Evolutionary conservation across 139 green algal genomes (phyloP).

Genomic region (Medakamo hakoo): DNA sequence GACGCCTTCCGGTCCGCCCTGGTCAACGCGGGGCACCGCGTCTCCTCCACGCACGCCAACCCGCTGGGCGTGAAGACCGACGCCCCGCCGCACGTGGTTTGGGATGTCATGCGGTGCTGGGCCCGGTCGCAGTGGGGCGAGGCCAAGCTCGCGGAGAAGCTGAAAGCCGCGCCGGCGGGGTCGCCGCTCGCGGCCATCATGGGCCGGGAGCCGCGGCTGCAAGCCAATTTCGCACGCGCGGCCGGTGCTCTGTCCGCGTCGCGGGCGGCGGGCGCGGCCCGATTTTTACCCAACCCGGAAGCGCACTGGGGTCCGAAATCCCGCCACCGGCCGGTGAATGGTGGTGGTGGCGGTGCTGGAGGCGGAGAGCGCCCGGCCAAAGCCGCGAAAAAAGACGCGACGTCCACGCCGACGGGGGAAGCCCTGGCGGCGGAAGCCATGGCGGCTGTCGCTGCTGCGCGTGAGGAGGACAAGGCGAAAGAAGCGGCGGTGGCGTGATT

Average conservation of each 20-base stretch:
- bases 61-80: slow-evolving; percentile 88
- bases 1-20: slow-evolving; percentile 72
- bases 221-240: slow-evolving; percentile 56
- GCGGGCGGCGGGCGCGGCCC: slow-evolving; percentile 21
- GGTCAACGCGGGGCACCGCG: slow-evolving; percentile 63
- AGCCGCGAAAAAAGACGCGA: too few species aligned
- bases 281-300: slow-evolving; percentile 74
- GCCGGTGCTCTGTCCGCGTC: slow-evolving; percentile 29
- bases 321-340: slow-evolving; percentile 17
- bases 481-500: too few species aligned
- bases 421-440: too few species aligned
- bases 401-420: too few species aligned
- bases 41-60: slow-evolving; percentile 68
- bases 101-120: slow-evolving; percentile 76
- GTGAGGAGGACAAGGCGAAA: too few species aligned
- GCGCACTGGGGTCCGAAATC: slow-evolving; percentile 76
- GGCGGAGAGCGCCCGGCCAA: too few species aligned
- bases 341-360: not conserved
- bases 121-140: slow-evolving; percentile 48
- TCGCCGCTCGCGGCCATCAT: slow-evolving; percentile 27
- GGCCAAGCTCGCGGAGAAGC: too few species aligned
- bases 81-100: slow-evolving; percentile 64
- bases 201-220: slow-evolving; percentile 40
- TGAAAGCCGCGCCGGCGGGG: slow-evolving; percentile 5
- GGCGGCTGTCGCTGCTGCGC: too few species aligned